phyloP scores from a whole-genome alignment of 1,139 yeast genomes.

The Barnettozyma hawaiiensis region DNA sequence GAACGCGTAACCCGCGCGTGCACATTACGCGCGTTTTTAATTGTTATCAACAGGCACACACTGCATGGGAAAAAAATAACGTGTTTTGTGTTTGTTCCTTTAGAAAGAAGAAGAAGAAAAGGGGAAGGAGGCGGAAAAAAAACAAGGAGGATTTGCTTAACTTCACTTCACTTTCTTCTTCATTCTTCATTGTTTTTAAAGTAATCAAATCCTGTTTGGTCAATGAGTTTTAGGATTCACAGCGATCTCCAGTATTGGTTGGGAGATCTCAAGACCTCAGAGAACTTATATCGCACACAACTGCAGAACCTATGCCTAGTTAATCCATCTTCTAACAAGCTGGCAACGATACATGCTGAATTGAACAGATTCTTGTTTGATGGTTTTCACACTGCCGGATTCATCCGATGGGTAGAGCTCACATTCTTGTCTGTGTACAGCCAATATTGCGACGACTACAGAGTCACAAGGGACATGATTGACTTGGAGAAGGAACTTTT shows the following conservation, averaged over 20 bases:
- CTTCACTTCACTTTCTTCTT: no score
- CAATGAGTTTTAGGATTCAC: conserved; percentile 1
- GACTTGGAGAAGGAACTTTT: conserved; percentile 31
- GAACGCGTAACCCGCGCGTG: no score
- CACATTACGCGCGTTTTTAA: neutral
- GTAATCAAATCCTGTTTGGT: no score
- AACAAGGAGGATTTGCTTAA: no score
- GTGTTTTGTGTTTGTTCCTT: no score
- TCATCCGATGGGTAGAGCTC: conserved; percentile 14
- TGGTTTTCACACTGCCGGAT: conserved; percentile 3
- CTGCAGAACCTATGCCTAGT: conserved; percentile 2
- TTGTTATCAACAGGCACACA: neutral
- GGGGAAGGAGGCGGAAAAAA: neutral
- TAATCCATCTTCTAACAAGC: conserved; percentile 5
- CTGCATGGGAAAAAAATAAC: no score
- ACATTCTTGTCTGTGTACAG: conserved; percentile 23
- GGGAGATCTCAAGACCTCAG: conserved; percentile 6
- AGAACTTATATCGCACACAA: conserved; percentile 3
- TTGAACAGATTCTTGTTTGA: conserved; percentile 8
- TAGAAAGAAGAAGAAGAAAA: no score
- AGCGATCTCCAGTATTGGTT: conserved; percentile 7
- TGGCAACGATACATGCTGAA: conserved; percentile 12
- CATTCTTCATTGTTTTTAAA: no score
- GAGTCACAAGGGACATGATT: conserved; percentile 29
- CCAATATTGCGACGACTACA: conserved; percentile 30